These are phyloP conservation scores for barley (Hordeum vulgare) DNA, from an alignment of 176 grass and related monocot genomes.

Conservation along the genomic window DNA sequence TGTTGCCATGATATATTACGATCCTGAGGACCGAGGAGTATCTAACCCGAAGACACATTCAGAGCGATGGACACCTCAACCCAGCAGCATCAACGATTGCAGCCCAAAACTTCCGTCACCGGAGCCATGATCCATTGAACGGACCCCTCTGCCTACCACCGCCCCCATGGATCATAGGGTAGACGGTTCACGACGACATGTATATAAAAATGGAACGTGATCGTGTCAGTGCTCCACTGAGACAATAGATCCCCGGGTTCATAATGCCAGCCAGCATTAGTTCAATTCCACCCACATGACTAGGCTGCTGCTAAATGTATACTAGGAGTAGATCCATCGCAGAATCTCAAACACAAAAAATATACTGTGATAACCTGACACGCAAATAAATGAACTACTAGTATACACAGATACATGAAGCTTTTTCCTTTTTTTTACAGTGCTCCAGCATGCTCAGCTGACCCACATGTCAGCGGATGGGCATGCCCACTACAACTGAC, in stretches of 20 bases:
- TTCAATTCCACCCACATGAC: slow-evolving; percentile 36
- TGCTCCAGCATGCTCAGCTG: slow-evolving; percentile 27
- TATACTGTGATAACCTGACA: neutral
- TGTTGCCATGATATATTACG: neutral
- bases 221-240: neutral
- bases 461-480: no score
- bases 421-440: slow-evolving; percentile 18
- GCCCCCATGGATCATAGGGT: no score
- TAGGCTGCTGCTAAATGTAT: neutral
- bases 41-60: neutral
- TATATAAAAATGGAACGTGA: neutral
- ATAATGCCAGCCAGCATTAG: slow-evolving; percentile 4
- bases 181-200: neutral
- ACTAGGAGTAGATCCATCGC: neutral
- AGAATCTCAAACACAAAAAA: slow-evolving; percentile 1
- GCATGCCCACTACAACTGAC: no score
- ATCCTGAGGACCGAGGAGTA: neutral
- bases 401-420: neutral
- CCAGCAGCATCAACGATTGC: neutral
- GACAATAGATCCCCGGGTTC: slow-evolving; percentile 10
- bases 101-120: neutral
- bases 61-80: neutral
- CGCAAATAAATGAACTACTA: neutral
- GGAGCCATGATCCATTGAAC: neutral
- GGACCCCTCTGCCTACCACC: no score